A percentile compares a stretch with the other conserved stretches of the same genome.
Conservation (phyloP, 1,139 yeast species). For the Magnusiomyces suaveolens region DNA sequence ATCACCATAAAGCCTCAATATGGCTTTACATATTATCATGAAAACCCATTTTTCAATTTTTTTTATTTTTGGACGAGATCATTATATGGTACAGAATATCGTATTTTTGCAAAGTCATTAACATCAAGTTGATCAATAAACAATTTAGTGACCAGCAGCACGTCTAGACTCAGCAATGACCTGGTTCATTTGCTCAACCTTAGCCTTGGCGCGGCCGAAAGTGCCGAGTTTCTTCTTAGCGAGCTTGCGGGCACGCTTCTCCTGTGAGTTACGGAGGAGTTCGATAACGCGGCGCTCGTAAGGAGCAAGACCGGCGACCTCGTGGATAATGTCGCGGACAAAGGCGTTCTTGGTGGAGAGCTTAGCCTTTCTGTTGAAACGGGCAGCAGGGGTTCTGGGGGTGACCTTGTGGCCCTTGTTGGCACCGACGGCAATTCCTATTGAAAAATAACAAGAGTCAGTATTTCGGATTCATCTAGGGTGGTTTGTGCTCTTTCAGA, state of each 20-base stretch:
- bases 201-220: conserved; percentile 98
- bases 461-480: neutral
- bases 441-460: neutral
- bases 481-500: neutral
- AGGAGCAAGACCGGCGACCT: conserved; percentile 98
- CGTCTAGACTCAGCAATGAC: conserved; percentile 98
- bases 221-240: conserved; percentile 99
- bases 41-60: neutral
- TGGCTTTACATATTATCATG: too few species aligned
- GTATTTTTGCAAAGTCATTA: neutral
- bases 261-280: conserved; percentile 99
- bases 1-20: too few species aligned
- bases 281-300: conserved; percentile 99
- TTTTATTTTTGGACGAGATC: conserved; percentile 1
- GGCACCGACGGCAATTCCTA: conserved; percentile 96
- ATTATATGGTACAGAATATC: conserved; percentile 6
- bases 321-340: conserved; percentile 92
- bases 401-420: conserved; percentile 99
- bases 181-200: conserved; percentile 97
- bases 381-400: conserved; percentile 86
- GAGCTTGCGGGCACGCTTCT: conserved; percentile 99
- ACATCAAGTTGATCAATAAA: neutral
- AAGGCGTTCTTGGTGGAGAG: conserved; percentile 91
- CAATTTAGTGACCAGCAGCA: conserved; percentile 29
- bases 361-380: conserved; percentile 95